Evolutionary conservation across 495 filamentous ascomycete species (phyloP).

Genomic region (Aspergillus steynii): DNA sequence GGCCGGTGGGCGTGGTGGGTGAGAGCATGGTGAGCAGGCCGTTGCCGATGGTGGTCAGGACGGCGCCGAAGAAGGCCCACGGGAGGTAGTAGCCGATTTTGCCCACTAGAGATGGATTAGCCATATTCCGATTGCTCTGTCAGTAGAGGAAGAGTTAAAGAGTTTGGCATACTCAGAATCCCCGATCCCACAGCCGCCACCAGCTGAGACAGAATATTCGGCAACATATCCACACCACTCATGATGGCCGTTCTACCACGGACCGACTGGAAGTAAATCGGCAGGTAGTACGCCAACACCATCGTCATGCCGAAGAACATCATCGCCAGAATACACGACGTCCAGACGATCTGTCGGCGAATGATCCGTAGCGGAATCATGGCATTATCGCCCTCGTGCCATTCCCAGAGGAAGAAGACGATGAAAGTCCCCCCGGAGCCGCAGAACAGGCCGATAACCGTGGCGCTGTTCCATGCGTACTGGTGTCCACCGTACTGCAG

Average conservation of each 20-base stretch:
- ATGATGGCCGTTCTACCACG: constrained; percentile 21
- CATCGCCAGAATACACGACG: constrained; percentile 15
- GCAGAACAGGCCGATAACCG: constrained; percentile 27
- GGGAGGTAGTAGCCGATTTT: constrained; percentile 52
- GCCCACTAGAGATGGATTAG: constrained; percentile 22
- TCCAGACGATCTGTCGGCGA: constrained; percentile 24
- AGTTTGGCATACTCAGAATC: constrained; percentile 17
- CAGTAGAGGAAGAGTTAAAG: neutral
- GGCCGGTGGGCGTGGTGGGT: constrained; percentile 38
- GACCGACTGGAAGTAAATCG: constrained; percentile 40
- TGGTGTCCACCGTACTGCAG: constrained; percentile 26
- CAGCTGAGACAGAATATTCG: constrained; percentile 44
- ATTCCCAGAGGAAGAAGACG: constrained; percentile 44
- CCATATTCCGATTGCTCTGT: too few species aligned
- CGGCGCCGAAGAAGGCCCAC: constrained; percentile 26
- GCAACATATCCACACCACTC: constrained; percentile 33
- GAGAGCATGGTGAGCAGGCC: constrained; percentile 51
- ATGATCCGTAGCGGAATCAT: constrained; percentile 43
- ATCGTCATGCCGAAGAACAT: constrained; percentile 16
- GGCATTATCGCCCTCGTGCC: constrained; percentile 43
- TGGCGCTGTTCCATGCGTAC: constrained; percentile 25
- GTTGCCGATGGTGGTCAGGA: constrained; percentile 33
- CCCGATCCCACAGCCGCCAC: constrained; percentile 41
- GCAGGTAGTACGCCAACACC: constrained; percentile 28
- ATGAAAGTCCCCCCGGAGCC: constrained; percentile 19